phyloP scores from a whole-genome alignment of 164 flowering plant genomes.

The Magnolia sinica region DNA sequence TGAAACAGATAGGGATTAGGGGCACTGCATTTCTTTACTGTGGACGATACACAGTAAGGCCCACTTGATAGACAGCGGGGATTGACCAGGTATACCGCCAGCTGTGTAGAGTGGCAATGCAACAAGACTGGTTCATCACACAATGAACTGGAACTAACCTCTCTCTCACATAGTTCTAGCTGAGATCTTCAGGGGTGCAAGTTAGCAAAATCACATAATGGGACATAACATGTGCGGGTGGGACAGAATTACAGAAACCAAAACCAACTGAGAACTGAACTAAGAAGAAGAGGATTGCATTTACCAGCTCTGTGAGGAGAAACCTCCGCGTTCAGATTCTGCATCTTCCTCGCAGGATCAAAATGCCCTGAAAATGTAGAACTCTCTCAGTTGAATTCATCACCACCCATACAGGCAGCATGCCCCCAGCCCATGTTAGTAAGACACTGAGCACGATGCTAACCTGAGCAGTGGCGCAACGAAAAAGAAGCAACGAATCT shows the following conservation, averaged over 20 bases:
- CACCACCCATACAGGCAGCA: not conserved
- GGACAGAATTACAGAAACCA: not conserved
- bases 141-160: not conserved
- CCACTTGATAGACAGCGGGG: not conserved
- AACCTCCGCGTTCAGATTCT: conserved; percentile 22
- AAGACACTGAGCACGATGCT: not conserved
- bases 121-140: not conserved
- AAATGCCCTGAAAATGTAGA: conserved; percentile 3
- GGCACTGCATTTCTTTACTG: not conserved
- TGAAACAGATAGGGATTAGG: not conserved
- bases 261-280: not conserved
- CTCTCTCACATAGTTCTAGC: not conserved
- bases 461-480: not conserved
- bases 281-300: not conserved
- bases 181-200: not conserved
- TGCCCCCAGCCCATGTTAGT: not conserved
- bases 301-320: conserved; percentile 88
- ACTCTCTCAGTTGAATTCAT: not conserved
- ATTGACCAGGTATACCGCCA: not conserved
- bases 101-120: not conserved
- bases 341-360: not conserved
- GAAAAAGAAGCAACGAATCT: not conserved
- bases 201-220: not conserved
- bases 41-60: not conserved
- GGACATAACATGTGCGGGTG: too few relatives aligned